Base-by-base conservation (phyloP, 306 rosid species). In the Begonia peltatifolia region DNA sequence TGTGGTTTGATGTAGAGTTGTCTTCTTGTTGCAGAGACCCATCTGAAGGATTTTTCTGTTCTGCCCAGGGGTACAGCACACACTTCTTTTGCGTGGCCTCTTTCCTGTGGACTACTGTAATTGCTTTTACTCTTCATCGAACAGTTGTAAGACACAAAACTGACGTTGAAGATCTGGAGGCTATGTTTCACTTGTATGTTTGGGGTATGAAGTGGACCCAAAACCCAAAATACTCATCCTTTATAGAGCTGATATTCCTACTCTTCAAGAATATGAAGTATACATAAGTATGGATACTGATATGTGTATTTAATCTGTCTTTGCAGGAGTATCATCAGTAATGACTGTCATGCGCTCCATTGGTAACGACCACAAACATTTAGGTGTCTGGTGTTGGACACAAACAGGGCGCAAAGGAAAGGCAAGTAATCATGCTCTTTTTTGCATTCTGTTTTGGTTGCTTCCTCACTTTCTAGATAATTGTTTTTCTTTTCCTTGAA, bases 1-100 rank as follows among this genome's bases (percentile, higher is more conserved):
- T 50, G 38, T 30, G 38, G 38, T 30, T 30, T 30, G 38, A 30
- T 30, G 38, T 30, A 30, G 38, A 30, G 7, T 30, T 30, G 38
- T 30, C 23, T 54, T 43, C 14, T 41, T 49, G 54, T 63, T 74
- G 68, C 81, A 92, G 99, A 73, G 99, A 86, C 67, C 99, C 99
- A 13, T 77, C 96, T 43, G 74, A 76, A 63, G 92, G 87, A 56
- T 86, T 92, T 62, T 76, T 80, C 62, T 92, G 99, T 68, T 83
- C 76, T 75, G 79, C 84, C 67, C 93, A 86, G 68, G 94, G 94
- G 54, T 92, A 86, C 49, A 83, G 76, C 67, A 73, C 96, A 10
- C 99, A 92, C 86, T 83, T 92, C 77, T 92, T 92, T 61, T 83
- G 88, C 48, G 99, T 92, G 69, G 96, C 99, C 42, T 92, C 99